phyloP scores from a whole-genome alignment of 495 filamentous ascomycete species.

The Neurospora sp. region DNA sequence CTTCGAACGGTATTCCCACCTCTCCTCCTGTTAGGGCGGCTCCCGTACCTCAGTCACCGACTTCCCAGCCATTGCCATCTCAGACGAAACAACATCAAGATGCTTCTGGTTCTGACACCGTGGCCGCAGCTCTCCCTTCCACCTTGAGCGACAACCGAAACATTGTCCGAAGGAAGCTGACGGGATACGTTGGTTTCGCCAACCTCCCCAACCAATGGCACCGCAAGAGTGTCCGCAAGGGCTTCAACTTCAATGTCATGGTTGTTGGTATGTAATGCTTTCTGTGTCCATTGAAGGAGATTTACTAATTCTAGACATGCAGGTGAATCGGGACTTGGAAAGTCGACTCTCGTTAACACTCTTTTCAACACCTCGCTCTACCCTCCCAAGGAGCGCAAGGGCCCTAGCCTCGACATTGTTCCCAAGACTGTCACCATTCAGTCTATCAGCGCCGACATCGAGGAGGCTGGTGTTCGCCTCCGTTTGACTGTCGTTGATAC shows the following conservation, averaged over 20 bases:
- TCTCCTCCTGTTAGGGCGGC: slow-evolving; percentile 20
- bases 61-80: slow-evolving; percentile 44
- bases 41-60: slow-evolving; percentile 25
- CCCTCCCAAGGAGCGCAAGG: slow-evolving; percentile 95
- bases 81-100: slow-evolving; percentile 36
- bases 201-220: slow-evolving; percentile 99
- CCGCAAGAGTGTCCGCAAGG: slow-evolving; percentile 98
- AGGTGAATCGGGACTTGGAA: slow-evolving; percentile 99
- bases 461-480: slow-evolving; percentile 96
- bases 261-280: slow-evolving; percentile 70
- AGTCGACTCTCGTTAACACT: slow-evolving; percentile 98
- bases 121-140: slow-evolving; percentile 58
- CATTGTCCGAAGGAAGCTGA: slow-evolving; percentile 95
- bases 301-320: slow-evolving; percentile 6
- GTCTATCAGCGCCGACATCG: slow-evolving; percentile 96
- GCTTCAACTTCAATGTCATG: slow-evolving; percentile 99
- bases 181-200: slow-evolving; percentile 96
- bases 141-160: slow-evolving; percentile 77
- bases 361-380: slow-evolving; percentile 99
- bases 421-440: slow-evolving; percentile 99
- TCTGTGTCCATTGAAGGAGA: neutral
- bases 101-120: slow-evolving; percentile 73
- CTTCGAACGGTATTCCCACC: slow-evolving; percentile 37
- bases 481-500: slow-evolving; percentile 96
- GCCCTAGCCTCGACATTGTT: slow-evolving; percentile 91